Conservation (phyloP, 331 rosid species). For the Malus hybrid region DNA sequence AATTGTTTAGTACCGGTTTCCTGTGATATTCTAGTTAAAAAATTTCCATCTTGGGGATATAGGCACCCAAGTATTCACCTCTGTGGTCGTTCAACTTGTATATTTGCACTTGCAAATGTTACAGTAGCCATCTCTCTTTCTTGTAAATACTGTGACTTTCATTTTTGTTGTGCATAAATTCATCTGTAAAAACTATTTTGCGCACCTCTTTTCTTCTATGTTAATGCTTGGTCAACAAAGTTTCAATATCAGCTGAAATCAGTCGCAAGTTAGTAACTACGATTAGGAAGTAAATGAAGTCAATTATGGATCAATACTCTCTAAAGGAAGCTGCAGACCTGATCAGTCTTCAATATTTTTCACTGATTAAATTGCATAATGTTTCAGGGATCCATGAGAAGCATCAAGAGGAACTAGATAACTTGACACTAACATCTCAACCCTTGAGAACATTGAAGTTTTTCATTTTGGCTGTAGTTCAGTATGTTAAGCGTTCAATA, state of each 20-base stretch:
- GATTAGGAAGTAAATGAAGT: neutral
- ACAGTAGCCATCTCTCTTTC: neutral
- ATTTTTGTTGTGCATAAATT: neutral
- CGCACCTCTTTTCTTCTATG: neutral
- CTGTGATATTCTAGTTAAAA: neutral
- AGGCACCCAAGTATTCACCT: neutral
- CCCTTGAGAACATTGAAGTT: conserved; percentile 76
- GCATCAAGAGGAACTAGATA: conserved; percentile 61
- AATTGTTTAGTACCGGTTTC: neutral
- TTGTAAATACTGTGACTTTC: neutral
- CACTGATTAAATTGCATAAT: conserved; percentile 7
- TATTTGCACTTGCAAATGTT: neutral
- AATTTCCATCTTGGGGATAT: neutral
- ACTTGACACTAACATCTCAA: conserved; percentile 61
- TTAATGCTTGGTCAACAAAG: neutral
- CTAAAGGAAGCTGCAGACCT: conserved; percentile 5
- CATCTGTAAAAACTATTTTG: neutral
- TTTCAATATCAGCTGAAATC: neutral
- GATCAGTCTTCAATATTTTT: neutral
- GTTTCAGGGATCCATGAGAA: conserved; percentile 48
- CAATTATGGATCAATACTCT: neutral
- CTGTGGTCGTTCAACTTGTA: neutral
- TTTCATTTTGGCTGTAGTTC: conserved; percentile 61
- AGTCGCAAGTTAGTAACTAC: neutral
- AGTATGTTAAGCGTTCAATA: conserved; percentile 42